Base-by-base conservation (phyloP, 306 rosid genomes). In the Crataegus laevigata region DNA sequence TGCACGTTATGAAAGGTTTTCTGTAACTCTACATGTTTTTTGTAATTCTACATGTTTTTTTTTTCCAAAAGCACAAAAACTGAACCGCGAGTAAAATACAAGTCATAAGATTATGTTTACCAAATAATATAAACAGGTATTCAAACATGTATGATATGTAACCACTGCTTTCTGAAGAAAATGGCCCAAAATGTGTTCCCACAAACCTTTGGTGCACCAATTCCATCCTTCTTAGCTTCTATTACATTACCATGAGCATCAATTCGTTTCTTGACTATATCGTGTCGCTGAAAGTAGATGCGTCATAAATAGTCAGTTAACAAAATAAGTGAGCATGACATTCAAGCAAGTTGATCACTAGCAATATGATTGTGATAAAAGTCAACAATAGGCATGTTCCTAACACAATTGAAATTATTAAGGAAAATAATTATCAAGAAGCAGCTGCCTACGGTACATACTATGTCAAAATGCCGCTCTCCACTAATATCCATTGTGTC, bases 141-240 rank as follows among this genome's bases (percentile, higher is more conserved):
- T 11, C 63, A 58, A 58, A 58, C 29, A 58, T 40, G 58, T 73
- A 73, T 67, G 50, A 54, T 57, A 79, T 36, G 36, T 7, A 63
- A n/a, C 26, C 54, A 63, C 32, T 65, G 77, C 34, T 26, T 38
- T 24, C 52, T 50, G 75, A 59, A 25, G 66, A 77, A 76, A 54
- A 52, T 19, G 36, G 32, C 40, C 64, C 4, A 29, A 21, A 64
- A 75, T 76, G 21, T 71, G 65, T 40, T 76, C 26, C 71, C n/a
- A 76, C 91, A 77, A 87, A 93, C 98, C 98, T 93, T 91, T 61
- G 96, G 88, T 18, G 96, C 98, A 73, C 98, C 98, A 76, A 93
- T 88, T 76, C 92, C 93, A 71, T 89, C 98, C 86, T 79, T 80
- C 83, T 32, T 89, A n/a, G 82, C 80, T 83, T 91, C 96, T 63